Evolutionary conservation across 2,329 filamentous ascomycete species (phyloP), one percentile per base, ranked within the genome.

Genomic region (Fusarium illudens): DNA sequence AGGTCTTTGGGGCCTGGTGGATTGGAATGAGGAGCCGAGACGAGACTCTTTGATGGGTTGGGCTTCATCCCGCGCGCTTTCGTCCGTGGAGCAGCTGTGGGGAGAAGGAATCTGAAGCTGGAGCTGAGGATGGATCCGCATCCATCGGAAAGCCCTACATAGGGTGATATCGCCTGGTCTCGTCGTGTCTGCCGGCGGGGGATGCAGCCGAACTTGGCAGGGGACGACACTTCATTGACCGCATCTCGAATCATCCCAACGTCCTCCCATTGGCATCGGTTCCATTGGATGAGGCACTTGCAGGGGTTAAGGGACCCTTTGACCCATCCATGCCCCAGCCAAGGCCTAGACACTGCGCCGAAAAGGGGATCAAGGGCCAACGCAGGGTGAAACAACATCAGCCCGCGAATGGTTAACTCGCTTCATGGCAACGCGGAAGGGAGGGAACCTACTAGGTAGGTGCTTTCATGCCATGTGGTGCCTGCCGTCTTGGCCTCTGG

Each of bases 401-500:
- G 39, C 39, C 20, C 39, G 39, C 39, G 39, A 46, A 46, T 46
- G 34, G 34, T 19, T 37, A n/a, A n/a, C 15, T 17, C 33, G 33
- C 33, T 34, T 34, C 33, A 34, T 34, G 15, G 33, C 34, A 19
- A 36, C n/a, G 34, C 10, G n/a, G n/a, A 36, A 36, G n/a, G 10
- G 19, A 20, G 19, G 19, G 6, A 52, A 50, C 52, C 61, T 22
- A 55, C n/a, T n/a, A n/a, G n/a, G n/a, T n/a, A 19, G 46, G 20
- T 59, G 25, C 11, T 32, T 34, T 36, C 12, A 30, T 60, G 58
- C 58, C 58, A 56, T 51, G 50, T 49, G 58, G 58, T 44, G 37
- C n/a, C 22, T 46, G 39, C 39, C 39, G 53, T 22, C 49, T 59
- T 52, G 54, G 53, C 25, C 17, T 17, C 53, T 32, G 30, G 13